Base-by-base conservation (phyloP, 495 filamentous ascomycete species). In the Hypoxylon fuscum region DNA sequence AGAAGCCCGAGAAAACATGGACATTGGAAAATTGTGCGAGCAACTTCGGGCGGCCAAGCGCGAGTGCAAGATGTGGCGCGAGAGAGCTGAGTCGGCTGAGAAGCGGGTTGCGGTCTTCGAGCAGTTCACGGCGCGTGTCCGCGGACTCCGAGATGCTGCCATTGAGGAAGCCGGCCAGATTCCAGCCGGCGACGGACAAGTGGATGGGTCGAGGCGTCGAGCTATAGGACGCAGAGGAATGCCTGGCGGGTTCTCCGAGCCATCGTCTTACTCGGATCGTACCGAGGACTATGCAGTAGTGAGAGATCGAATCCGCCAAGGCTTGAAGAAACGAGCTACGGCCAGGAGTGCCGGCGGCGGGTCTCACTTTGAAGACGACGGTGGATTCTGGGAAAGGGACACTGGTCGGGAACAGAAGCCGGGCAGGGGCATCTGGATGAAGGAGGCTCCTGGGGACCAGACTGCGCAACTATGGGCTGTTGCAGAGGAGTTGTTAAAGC, bases 81-180 rank as follows among this genome's bases (percentile, higher is more conserved):
- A 68, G 21, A 71, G 80, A 45, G 84, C 84, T 1, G 76, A 83
- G 66, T 62, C 69, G 10, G 81, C 82, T 0, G 83, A 87, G 74
- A 76, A 70, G 62, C 71, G 75, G 20, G 66, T 84, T 0, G 56
- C 65, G 8, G 62, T 74, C 4, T 73, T 81, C 41, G 68, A 79
- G 59, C 58, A 61, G 34, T 59, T 74, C 15, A 62, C 62, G 25
- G 68, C 55, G 10, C 44, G 68, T n/a, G 44, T 76, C 8, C 62
- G 66, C 25, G 69, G 64, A 27, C 29, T 71, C 23, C 59, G 56
- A 25, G 67, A 62, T 17, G 41, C 49, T 7, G 44, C 9, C 6
- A 17, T 11, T 3, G 44, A 38, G 18, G 59, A 46, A 17, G 20
- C 21, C 11, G 55, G 38, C 15, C 35, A 4, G 7, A 23, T 11